Conservation (phyloP, 2,329 filamentous ascomycete species). For the Fonsecaea erecta region DNA sequence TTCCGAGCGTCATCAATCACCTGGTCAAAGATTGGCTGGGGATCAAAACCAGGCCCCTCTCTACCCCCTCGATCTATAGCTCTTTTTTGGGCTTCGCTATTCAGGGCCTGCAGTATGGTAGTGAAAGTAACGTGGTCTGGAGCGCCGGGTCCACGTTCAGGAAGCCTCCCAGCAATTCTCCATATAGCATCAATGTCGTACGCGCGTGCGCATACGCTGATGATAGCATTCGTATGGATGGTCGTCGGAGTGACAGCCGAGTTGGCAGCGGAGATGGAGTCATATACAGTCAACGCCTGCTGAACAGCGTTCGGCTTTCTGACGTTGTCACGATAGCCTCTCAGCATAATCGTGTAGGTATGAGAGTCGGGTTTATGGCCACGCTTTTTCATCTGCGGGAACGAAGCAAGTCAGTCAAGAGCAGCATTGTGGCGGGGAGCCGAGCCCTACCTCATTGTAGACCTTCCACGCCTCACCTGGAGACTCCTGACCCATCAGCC, state of each 20-base stretch:
- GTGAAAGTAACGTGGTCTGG: slow-evolving; percentile 78
- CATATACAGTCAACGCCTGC: slow-evolving; percentile 76
- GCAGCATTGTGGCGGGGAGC: neutral
- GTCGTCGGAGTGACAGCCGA: slow-evolving; percentile 71
- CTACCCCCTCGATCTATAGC: slow-evolving; percentile 33
- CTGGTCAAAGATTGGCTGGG: slow-evolving; percentile 37
- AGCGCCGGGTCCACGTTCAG: slow-evolving; percentile 64
- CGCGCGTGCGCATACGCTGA: slow-evolving; percentile 77
- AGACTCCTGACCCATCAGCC: slow-evolving; percentile 66
- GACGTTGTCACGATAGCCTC: slow-evolving; percentile 68
- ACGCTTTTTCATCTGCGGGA: slow-evolving; percentile 86
- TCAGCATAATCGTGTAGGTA: slow-evolving; percentile 83
- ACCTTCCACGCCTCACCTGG: slow-evolving; percentile 72
- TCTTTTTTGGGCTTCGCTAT: slow-evolving; percentile 49
- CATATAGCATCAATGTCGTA: slow-evolving; percentile 80
- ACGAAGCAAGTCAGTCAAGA: slow-evolving; percentile 15
- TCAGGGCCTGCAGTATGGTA: slow-evolving; percentile 78
- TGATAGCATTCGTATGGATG: slow-evolving; percentile 85
- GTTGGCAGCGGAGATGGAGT: slow-evolving; percentile 69
- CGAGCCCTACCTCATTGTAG: slow-evolving; percentile 75
- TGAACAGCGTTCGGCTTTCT: slow-evolving; percentile 64
- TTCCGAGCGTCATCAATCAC: slow-evolving; percentile 69
- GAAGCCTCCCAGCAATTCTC: slow-evolving; percentile 72
- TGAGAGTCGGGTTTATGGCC: slow-evolving; percentile 76
- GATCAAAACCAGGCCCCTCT: slow-evolving; percentile 38